Evolutionary conservation across 2,329 filamentous ascomycete species (phyloP), one percentile per base, ranked within the genome.

Genomic region (Neophaeococcomyces aloes): DNA sequence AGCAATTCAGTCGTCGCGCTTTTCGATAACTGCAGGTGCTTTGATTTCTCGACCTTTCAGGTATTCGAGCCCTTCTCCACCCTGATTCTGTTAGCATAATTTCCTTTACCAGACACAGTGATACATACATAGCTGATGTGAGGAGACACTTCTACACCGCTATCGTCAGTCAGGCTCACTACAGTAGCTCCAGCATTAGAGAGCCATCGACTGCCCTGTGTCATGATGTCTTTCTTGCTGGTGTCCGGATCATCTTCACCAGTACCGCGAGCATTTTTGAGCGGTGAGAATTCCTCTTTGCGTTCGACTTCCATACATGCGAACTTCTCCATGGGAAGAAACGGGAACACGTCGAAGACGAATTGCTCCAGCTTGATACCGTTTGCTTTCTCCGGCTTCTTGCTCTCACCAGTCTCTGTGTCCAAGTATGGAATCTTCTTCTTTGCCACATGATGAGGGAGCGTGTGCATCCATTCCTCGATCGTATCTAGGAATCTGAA

Each of bases 311-410:
- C 91, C 69, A 96, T 82, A 65, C 81, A 94, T 18, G 88, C 91
- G 60, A 98, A 98, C 68, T 93, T 87, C 53, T 81, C 75, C 51
- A 98, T 78, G 14, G 81, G 70, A 41, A 94, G 72, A 71, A 89
- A 76, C 48, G 89, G 88, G 74, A 98, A 98, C 60, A 94, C 91
- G 62, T 98, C 91, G 61, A 98, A 98, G 48, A 98, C 88, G 58
- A 96, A 98, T 67, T 96, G 91, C 74, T 98, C 91, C 30, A 98
- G 78, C 74, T 98, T 98, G 75, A 98, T 88, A 54, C 91, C 91
- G 61, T 98, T 98, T 52, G 91, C 86, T 70, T 87, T 91, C 63
- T 87, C 80, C 2, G 89, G 87, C 75, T 94, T 94, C 65, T 94
- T 71, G 0, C 78, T 77, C 63, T 86, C 80, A 51, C 87, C 88